Percentiles rank a stretch among this genome's conserved stretches.
Evolutionary conservation across 202 grass and related monocot species (phyloP).

Genomic region (Setaria viridis): DNA sequence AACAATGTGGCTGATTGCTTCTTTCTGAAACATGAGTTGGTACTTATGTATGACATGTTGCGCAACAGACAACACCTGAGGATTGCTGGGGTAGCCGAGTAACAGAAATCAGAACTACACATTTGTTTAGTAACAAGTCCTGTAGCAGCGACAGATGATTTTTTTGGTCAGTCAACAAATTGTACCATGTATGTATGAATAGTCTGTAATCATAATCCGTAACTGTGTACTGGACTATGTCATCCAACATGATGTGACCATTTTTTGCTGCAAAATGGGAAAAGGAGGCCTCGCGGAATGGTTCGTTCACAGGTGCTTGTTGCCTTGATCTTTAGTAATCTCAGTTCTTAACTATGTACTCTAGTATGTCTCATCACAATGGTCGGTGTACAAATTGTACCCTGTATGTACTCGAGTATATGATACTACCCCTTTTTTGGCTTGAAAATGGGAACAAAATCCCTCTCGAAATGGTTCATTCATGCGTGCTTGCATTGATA

Average conservation of each 20-base stretch:
- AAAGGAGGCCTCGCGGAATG: too few species aligned
- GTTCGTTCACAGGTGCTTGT: background rate
- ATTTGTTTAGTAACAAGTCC: background rate
- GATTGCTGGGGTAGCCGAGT: background rate
- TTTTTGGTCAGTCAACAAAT: background rate
- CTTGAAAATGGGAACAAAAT: background rate
- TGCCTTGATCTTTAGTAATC: background rate
- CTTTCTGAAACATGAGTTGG: slow-evolving; percentile 6
- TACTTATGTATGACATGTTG: background rate
- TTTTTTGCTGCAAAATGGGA: background rate
- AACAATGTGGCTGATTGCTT: slow-evolving; percentile 50
- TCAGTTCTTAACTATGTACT: background rate
- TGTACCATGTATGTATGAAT: slow-evolving; percentile 21
- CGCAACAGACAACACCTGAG: background rate
- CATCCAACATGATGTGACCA: too few species aligned
- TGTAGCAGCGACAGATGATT: background rate
- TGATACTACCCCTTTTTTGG: background rate
- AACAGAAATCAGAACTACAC: background rate
- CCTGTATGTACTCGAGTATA: background rate
- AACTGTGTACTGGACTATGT: background rate
- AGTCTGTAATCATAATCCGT: slow-evolving; percentile 10
- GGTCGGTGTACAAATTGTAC: too few species aligned
- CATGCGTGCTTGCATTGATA: background rate
- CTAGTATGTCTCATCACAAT: background rate
- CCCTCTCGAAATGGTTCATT: background rate